Evolutionary conservation across 169 alveolate species (phyloP), one percentile per base, ranked within the genome.

Genomic region (Cyclospora cayetanensis): DNA sequence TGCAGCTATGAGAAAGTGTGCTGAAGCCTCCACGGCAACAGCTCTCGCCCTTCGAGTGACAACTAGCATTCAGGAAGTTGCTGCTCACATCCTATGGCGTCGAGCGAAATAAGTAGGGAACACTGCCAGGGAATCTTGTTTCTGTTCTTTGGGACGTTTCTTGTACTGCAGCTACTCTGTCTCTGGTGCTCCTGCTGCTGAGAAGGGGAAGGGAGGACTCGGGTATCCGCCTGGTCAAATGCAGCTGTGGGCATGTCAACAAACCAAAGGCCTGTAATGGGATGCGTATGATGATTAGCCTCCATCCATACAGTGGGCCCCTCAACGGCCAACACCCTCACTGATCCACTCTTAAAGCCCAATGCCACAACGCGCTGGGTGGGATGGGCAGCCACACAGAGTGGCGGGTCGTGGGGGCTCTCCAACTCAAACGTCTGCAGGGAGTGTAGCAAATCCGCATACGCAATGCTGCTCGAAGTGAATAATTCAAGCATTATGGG

Each of bases 351-450:
- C 22, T 39, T 72, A 55, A 89, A 89, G 25, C 93, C 93, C 9
- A 89, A 43, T 41, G 93, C 93, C 52, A 89, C 55, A 20, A 50
- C 66, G 39, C 93, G 89, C 77, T 89, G 86, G 31, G 84, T 80
- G 37, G 93, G 93, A 46, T 89, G 93, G 55, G 89, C 70, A 12
- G 93, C 93, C 42, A 89, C 89, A 31, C 93, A 39, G 0, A 68
- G 52, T 15, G 93, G 93, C 22, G 35, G 90, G 31, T 89, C 93
- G 46, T 35, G 89, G 1, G 93, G 72, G 27, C 86, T 72, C 46
- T 89, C 89, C 50, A 89, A 60, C 82, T 89, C 93, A 35, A 89
- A 89, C 22, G 93, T 74, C 93, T 89, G 93, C 70, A 29, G n/a
- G 39, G 27, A 27, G 7, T 25, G 41, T 12, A 25, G 41, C 43